Evolutionary conservation across 2,329 filamentous ascomycete species (phyloP), one percentile per base, ranked within the genome.

Genomic region (Thelonectria discophora): DNA sequence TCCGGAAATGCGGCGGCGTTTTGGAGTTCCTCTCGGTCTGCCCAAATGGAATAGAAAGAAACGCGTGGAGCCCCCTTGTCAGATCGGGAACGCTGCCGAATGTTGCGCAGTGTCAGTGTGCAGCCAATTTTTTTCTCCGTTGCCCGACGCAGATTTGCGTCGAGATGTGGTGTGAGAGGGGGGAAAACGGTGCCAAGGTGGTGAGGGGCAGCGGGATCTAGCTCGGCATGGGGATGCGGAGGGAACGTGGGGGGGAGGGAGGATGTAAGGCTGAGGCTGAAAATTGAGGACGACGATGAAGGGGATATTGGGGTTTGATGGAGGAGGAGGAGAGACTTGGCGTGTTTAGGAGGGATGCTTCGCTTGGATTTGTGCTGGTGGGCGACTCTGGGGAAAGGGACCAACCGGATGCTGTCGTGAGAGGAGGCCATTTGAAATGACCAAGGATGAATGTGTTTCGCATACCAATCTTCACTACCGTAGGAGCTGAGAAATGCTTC

Each of bases 11-110:
- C 45, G 21, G 45, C 45, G 21, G 13, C 13, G 27, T 30, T 27
- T 30, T n/a, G 10, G 8, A 5, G 20, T 15, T 15, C 13, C 20
- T 15, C 17, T 24, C 21, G 21, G 21, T 24, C 21, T 24, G 21
- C 21, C 21, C 21, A 24, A 24, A 24, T 4, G 6, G 21, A 24
- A 24, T 7, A 30, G 2, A 30, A 47, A 20, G 15, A 50, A 50
- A 24, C 47, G 55, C 34, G 34, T 37, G 34, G 34, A 57, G 47
- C 55, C 55, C 55, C 55, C 47, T 51, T 51, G 37, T 45, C 46
- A 8, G 45, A 42, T 20, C 37, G 39, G 47, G 39, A 42, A 10
- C 54, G 21, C 17, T 13, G 24, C 37, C 24, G 42, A 27, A 18
- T 9, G 15, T 37, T 37, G 34, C 21, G 30, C 3, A 9, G 13